Conservation (phyloP, 2,329 filamentous ascomycete species). For the Trichothecium sympodiale region DNA sequence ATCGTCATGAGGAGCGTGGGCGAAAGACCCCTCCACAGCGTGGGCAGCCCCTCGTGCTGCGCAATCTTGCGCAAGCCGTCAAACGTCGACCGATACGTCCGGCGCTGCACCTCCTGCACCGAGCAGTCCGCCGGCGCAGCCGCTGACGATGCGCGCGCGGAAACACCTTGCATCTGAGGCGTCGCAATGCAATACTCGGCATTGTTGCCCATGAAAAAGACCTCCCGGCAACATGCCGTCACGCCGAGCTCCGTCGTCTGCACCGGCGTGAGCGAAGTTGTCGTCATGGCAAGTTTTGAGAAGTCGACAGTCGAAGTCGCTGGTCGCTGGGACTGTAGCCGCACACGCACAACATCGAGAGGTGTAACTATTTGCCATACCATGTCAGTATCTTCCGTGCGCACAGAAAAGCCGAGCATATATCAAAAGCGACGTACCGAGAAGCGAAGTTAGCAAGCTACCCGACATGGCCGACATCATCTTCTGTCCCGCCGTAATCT, state of each 20-base stretch:
- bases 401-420: constrained; percentile 1
- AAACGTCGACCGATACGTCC: constrained; percentile 79
- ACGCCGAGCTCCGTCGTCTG: constrained; percentile 76
- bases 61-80: constrained; percentile 93
- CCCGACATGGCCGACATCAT: constrained; percentile 92
- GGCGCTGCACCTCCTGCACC: constrained; percentile 74
- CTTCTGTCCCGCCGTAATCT: constrained; percentile 77
- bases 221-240: constrained; percentile 89
- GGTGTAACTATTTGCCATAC: constrained; percentile 59
- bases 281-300: constrained; percentile 43
- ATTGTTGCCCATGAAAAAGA: constrained; percentile 89
- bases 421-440: constrained; percentile 48
- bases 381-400: not conserved
- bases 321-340: constrained; percentile 70
- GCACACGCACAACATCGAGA: constrained; percentile 90
- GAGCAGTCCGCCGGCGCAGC: constrained; percentile 57
- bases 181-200: constrained; percentile 71
- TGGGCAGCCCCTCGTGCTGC: constrained; percentile 75
- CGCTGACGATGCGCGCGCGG: constrained; percentile 25
- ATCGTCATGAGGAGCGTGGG: constrained; percentile 90
- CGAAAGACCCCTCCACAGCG: constrained; percentile 87
- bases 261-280: constrained; percentile 53
- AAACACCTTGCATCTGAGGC: constrained; percentile 36
- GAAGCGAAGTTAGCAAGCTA: constrained; percentile 77
- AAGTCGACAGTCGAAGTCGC: constrained; percentile 37